phyloP scores from a whole-genome alignment of 2,329 filamentous ascomycete species.

The Penicillium sp. region DNA sequence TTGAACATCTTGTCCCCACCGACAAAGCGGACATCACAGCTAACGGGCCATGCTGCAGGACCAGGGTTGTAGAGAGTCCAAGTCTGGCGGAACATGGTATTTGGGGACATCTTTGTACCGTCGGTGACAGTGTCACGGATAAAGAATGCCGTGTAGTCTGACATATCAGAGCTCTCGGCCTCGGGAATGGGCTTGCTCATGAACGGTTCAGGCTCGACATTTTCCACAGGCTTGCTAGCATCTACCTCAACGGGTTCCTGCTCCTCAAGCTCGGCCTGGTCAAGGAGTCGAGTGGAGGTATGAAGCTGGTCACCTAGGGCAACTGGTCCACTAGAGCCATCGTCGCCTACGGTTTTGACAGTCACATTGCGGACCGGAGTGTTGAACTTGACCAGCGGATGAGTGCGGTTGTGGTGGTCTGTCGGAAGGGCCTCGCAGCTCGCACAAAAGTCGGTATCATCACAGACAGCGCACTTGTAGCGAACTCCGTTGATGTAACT shows the following conservation, averaged over 20 bases:
- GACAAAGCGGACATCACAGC: slow-evolving; percentile 85
- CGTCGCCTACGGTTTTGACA: slow-evolving; percentile 79
- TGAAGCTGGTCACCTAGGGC: slow-evolving; percentile 69
- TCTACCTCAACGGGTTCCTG: slow-evolving; percentile 22
- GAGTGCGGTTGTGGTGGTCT: slow-evolving; percentile 89
- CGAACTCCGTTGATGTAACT: slow-evolving; percentile 75
- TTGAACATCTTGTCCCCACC: slow-evolving; percentile 97
- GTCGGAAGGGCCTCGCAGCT: slow-evolving; percentile 84
- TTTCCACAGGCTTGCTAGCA: slow-evolving; percentile 8
- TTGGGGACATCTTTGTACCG: slow-evolving; percentile 68
- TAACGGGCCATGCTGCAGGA: slow-evolving; percentile 74
- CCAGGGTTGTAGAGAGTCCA: slow-evolving; percentile 91
- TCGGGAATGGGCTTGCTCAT: neutral
- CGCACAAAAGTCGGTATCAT: slow-evolving; percentile 93
- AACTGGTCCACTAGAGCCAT: slow-evolving; percentile 63
- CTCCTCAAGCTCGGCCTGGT: slow-evolving; percentile 26
- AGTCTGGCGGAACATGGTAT: slow-evolving; percentile 77
- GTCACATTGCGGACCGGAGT: slow-evolving; percentile 84
- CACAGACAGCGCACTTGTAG: slow-evolving; percentile 96
- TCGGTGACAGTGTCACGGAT: slow-evolving; percentile 76
- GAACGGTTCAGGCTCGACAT: neutral
- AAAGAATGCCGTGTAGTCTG: slow-evolving; percentile 63
- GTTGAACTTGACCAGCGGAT: slow-evolving; percentile 96
- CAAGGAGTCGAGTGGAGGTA: slow-evolving; percentile 45
- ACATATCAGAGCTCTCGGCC: neutral